Conservation (phyloP, 345 rosid species). For the Capsella bursapastoris region DNA sequence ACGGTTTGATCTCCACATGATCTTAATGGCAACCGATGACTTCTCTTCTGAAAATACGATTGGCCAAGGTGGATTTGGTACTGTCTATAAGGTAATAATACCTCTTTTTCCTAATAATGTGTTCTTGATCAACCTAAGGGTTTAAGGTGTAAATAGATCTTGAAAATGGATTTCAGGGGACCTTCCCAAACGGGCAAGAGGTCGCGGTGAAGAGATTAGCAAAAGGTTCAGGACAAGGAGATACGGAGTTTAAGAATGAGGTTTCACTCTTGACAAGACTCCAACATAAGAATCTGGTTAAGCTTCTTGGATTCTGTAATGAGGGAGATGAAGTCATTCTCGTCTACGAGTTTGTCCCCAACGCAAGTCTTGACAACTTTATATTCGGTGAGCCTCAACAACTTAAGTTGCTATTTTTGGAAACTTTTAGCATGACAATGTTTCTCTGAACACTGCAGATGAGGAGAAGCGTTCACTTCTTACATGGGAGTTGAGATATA, state of each 20-base stretch:
- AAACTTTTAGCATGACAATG: background rate
- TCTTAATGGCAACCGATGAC: background rate
- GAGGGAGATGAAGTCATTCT: conserved; percentile 51
- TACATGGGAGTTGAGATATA: conserved; percentile 36
- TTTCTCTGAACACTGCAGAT: conserved; percentile 17
- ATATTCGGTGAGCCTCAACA: conserved; percentile 44
- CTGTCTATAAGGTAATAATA: conserved; percentile 42
- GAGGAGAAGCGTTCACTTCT: conserved; percentile 25
- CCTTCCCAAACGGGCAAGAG: conserved; percentile 41
- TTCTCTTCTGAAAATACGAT: conserved; percentile 40
- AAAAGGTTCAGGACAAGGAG: conserved; percentile 50
- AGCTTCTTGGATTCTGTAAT: conserved; percentile 55
- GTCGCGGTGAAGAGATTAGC: conserved; percentile 55
- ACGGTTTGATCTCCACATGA: conserved; percentile 7
- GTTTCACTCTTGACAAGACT: conserved; percentile 55
- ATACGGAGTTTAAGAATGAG: conserved; percentile 54
- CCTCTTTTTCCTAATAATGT: background rate
- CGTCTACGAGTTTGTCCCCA: conserved; percentile 55
- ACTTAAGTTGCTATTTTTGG: background rate
- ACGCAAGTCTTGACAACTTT: conserved; percentile 52
- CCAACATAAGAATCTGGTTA: conserved; percentile 58
- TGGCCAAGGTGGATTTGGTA: conserved; percentile 49
- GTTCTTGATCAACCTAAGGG: background rate
- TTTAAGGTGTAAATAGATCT: background rate
- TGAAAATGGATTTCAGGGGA: conserved; percentile 46